phyloP scores from a whole-genome alignment of 106 monocot species.

The Gastrodia elata region DNA sequence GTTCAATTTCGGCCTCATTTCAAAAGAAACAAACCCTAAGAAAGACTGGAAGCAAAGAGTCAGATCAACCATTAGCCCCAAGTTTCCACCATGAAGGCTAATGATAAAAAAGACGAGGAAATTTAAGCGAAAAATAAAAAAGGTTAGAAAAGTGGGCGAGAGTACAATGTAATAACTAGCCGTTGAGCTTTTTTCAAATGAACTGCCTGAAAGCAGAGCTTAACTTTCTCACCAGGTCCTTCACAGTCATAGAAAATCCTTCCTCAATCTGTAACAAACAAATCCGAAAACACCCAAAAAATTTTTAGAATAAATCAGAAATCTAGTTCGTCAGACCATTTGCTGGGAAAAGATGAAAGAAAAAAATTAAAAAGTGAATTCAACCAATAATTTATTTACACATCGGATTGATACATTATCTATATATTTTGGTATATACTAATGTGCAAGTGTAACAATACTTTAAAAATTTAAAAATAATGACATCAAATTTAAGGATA shows the following conservation, averaged over 20 bases:
- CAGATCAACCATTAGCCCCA: background rate
- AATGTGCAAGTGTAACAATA: no score
- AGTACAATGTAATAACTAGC: background rate
- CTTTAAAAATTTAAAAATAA: no score
- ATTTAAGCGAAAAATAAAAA: background rate
- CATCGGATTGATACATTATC: no score
- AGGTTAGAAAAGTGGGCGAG: background rate
- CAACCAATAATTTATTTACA: no score
- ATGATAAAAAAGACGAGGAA: slow-evolving; percentile 1
- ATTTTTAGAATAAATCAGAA: background rate
- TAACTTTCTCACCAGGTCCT: slow-evolving; percentile 9
- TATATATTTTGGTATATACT: no score
- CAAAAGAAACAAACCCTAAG: background rate
- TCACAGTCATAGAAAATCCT: slow-evolving; percentile 8
- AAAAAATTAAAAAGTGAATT: no score
- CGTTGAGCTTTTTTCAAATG: background rate
- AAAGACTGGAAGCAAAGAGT: background rate
- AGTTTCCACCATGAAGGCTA: background rate
- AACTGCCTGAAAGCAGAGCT: background rate
- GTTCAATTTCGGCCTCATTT: background rate
- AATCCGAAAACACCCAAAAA: background rate
- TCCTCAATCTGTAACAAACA: slow-evolving; percentile 8
- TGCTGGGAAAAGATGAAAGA: no score
- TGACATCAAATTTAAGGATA: no score
- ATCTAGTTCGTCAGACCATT: background rate